Percentiles rank a stretch among this genome's conserved stretches.
These are phyloP conservation scores for Clarireedia homoeocarpa DNA, from an alignment of 2,329 filamentous ascomycete species.

Conservation along the genomic window DNA sequence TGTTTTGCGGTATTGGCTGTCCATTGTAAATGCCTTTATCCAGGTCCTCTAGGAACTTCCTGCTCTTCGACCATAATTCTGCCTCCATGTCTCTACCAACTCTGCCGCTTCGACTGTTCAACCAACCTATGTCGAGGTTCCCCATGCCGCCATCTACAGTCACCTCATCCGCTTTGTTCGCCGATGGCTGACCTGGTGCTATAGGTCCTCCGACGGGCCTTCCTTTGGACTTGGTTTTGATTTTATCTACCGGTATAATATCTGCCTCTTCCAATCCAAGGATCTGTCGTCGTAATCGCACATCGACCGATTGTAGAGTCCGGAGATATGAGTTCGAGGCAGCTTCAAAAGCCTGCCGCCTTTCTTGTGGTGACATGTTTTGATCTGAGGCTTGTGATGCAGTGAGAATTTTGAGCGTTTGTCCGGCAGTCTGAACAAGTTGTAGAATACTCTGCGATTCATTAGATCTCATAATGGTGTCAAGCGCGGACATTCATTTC, in stretches of 20 bases:
- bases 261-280: slow-evolving; percentile 75
- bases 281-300: slow-evolving; percentile 66
- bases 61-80: slow-evolving; percentile 64
- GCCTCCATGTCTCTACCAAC: slow-evolving; percentile 78
- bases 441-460: slow-evolving; percentile 28
- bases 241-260: slow-evolving; percentile 47
- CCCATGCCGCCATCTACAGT: slow-evolving; percentile 39
- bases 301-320: slow-evolving; percentile 66
- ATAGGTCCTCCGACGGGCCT: background rate
- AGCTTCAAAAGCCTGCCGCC: slow-evolving; percentile 43
- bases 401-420: slow-evolving; percentile 56
- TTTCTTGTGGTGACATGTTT: slow-evolving; percentile 10
- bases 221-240: slow-evolving; percentile 18
- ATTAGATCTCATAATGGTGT: background rate
- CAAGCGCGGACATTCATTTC: slow-evolving; percentile 1
- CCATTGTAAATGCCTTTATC: slow-evolving; percentile 12
- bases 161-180: slow-evolving; percentile 13
- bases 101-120: slow-evolving; percentile 78
- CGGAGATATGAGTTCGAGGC: slow-evolving; percentile 62
- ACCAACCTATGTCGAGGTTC: slow-evolving; percentile 71
- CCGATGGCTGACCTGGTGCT: background rate
- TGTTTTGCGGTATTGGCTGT: slow-evolving; percentile 4
- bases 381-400: slow-evolving; percentile 32
- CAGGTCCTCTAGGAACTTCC: slow-evolving; percentile 42
- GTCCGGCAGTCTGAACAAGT: slow-evolving; percentile 50